A percentile compares a stretch with the other conserved stretches of the same genome.
Conservation (phyloP, 2,329 filamentous ascomycete species). For the Mycosphaerella sp. region DNA sequence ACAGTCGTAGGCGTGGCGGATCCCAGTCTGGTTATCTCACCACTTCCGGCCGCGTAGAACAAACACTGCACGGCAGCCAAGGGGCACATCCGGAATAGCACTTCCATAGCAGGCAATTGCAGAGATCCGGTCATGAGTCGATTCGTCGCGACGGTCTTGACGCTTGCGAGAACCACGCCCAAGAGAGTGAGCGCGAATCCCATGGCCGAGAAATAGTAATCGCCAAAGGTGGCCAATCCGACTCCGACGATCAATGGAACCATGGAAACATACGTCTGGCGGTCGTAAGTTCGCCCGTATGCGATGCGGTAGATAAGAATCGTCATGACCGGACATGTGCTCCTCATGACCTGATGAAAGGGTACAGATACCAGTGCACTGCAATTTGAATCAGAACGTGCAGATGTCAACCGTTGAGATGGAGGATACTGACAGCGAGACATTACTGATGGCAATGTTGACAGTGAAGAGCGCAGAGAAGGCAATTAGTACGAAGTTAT, state of each 20-base stretch:
- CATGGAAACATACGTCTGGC: conserved; percentile 53
- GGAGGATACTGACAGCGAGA: conserved; percentile 46
- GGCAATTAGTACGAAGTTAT: conserved; percentile 50
- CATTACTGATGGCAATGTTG: conserved; percentile 58
- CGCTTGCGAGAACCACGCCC: conserved; percentile 34
- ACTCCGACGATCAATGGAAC: conserved; percentile 56
- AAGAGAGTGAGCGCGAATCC: conserved; percentile 39
- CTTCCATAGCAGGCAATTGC: conserved; percentile 52
- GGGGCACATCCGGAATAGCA: conserved; percentile 42
- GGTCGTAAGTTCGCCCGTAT: conserved; percentile 52
- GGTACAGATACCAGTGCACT: conserved; percentile 50
- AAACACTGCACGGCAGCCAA: conserved; percentile 22
- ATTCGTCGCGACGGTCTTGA: conserved; percentile 59
- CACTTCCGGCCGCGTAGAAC: conserved; percentile 18
- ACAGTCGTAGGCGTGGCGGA: conserved; percentile 18
- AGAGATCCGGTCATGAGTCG: conserved; percentile 58
- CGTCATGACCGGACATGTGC: conserved; percentile 56
- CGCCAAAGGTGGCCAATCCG: conserved; percentile 54
- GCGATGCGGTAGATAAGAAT: conserved; percentile 55
- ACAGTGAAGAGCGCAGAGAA: conserved; percentile 59
- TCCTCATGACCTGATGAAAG: conserved; percentile 60
- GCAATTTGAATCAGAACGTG: not conserved
- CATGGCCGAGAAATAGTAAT: conserved; percentile 54
- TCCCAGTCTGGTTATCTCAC: conserved; percentile 36
- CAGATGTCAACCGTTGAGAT: not conserved